Evolutionary conservation across 1,284 basidiomycete species (phyloP).

Genomic region (Rhodotorula sp.): DNA sequence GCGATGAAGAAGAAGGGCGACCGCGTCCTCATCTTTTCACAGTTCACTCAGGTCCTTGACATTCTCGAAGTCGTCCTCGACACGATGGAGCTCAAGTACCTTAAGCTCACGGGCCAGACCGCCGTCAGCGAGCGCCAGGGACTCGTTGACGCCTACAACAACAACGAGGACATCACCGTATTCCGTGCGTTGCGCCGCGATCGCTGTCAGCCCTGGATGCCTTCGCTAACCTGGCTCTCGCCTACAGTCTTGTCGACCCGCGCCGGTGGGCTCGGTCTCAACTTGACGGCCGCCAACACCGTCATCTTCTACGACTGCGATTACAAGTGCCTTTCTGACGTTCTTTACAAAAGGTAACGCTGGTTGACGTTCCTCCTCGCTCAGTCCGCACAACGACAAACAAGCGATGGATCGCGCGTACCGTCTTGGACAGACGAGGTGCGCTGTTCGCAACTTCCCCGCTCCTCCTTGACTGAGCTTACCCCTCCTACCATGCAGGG

Average conservation of each 20-base stretch:
- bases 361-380: slow-evolving; percentile 27
- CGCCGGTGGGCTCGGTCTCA: slow-evolving; percentile 65
- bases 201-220: too few species aligned
- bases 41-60: slow-evolving; percentile 93
- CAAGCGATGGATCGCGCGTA: slow-evolving; percentile 86
- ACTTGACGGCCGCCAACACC: slow-evolving; percentile 71
- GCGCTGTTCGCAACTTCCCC: not conserved
- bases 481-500: slow-evolving; percentile 41
- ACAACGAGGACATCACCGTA: slow-evolving; percentile 82
- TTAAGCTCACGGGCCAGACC: slow-evolving; percentile 90
- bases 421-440: slow-evolving; percentile 87
- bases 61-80: slow-evolving; percentile 86
- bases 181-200: slow-evolving; percentile 55
- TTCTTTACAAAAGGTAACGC: not conserved
- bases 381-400: slow-evolving; percentile 65
- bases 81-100: slow-evolving; percentile 70
- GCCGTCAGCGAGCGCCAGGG: slow-evolving; percentile 90
- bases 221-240: not conserved
- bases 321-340: slow-evolving; percentile 70
- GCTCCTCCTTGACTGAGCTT: too few species aligned
- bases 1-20: slow-evolving; percentile 69
- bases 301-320: slow-evolving; percentile 93
- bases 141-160: slow-evolving; percentile 95
- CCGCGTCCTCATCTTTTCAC: slow-evolving; percentile 89
- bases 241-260: slow-evolving; percentile 79